phyloP scores from a whole-genome alignment of 106 monocot genomes.

The Platanthera guangdongensis region DNA sequence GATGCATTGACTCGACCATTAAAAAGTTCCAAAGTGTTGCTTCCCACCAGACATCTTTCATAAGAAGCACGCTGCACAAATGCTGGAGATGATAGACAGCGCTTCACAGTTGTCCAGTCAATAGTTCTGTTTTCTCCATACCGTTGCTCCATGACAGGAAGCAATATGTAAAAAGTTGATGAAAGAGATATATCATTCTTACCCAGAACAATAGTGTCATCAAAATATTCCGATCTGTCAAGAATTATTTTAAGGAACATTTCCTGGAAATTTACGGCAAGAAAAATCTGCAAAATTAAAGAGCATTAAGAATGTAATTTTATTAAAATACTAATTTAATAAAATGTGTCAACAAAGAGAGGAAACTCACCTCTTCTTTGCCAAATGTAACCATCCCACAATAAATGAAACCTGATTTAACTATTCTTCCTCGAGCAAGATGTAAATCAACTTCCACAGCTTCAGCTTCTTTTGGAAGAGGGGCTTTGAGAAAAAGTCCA shows the following conservation, averaged over 20 bases:
- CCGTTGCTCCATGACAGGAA: slow-evolving; percentile 44
- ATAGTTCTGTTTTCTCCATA: slow-evolving; percentile 22
- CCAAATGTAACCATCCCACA: slow-evolving; percentile 42
- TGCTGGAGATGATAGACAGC: slow-evolving; percentile 72
- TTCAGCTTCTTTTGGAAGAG: slow-evolving; percentile 80
- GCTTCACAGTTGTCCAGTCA: slow-evolving; percentile 67
- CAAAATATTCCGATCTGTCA: slow-evolving; percentile 58
- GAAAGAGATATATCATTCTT: slow-evolving; percentile 10
- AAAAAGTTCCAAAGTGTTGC: slow-evolving; percentile 47
- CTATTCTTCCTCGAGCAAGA: slow-evolving; percentile 84
- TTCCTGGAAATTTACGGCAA: slow-evolving; percentile 81
- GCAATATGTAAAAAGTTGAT: slow-evolving; percentile 67
- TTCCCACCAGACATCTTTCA: slow-evolving; percentile 5
- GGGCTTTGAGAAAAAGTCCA: slow-evolving; percentile 58
- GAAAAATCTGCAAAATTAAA: slow-evolving; percentile 43
- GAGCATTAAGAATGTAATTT: slow-evolving; percentile 6
- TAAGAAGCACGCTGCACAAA: slow-evolving; percentile 26
- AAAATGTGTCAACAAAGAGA: not conserved
- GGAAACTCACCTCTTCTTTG: slow-evolving; percentile 51
- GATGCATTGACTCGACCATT: slow-evolving; percentile 38
- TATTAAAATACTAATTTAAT: not conserved
- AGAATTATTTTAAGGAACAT: slow-evolving; percentile 83
- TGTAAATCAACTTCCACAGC: slow-evolving; percentile 82
- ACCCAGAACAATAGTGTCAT: slow-evolving; percentile 43
- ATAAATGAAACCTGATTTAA: slow-evolving; percentile 44